These are phyloP conservation scores for Porodaedalea pini DNA, from an alignment of 1,284 basidiomycete genomes.

Conservation along the genomic window DNA sequence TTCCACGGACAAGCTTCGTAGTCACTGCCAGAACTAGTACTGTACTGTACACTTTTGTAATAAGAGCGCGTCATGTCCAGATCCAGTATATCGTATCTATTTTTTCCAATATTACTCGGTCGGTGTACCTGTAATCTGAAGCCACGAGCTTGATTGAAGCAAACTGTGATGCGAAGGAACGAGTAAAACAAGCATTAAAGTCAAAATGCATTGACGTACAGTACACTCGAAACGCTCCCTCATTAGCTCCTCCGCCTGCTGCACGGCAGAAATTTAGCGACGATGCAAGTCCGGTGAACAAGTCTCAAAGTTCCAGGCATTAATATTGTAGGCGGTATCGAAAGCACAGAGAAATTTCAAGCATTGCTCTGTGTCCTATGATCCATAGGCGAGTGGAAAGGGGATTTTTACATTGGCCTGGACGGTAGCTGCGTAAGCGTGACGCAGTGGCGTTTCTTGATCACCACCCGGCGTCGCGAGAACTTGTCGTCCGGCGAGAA, in stretches of 20 bases:
- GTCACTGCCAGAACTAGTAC: too few relatives aligned
- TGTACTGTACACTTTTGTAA: too few relatives aligned
- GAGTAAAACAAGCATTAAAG: neutral
- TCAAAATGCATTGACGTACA: neutral
- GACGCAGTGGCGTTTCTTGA: slow-evolving; percentile 87
- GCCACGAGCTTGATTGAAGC: neutral
- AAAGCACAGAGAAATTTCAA: too few relatives aligned
- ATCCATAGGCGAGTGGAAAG: neutral
- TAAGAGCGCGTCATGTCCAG: neutral
- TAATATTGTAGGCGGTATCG: too few relatives aligned
- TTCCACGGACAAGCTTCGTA: too few relatives aligned
- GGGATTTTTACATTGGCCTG: slow-evolving; percentile 71
- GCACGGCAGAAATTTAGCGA: too few relatives aligned
- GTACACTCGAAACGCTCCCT: neutral
- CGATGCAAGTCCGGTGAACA: neutral
- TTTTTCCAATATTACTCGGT: neutral
- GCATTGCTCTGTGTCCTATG: too few relatives aligned
- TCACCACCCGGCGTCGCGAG: slow-evolving; percentile 90
- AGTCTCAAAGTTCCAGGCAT: too few relatives aligned
- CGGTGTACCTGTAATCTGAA: too few relatives aligned
- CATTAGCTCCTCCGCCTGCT: neutral
- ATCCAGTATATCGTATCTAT: neutral
- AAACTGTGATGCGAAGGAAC: neutral
- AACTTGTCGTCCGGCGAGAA: slow-evolving; percentile 99
- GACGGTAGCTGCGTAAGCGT: slow-evolving; percentile 84